A percentile compares a stretch with the other conserved stretches of the same genome.
Evolutionary conservation across 73 alveolate genomes (phyloP).

Genomic region (Paramecium tetraurelia): DNA sequence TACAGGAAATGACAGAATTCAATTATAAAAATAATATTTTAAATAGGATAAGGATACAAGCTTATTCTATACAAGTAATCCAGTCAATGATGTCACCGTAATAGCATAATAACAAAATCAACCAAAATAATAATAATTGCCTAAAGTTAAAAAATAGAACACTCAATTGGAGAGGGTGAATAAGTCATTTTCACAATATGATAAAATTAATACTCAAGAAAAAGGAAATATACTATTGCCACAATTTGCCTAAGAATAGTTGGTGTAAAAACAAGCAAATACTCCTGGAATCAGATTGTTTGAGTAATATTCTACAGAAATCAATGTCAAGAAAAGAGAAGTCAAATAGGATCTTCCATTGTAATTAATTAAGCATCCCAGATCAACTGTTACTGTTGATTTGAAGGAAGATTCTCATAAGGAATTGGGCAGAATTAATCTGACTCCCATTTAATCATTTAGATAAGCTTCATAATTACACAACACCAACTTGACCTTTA

Average conservation of each 20-base stretch:
- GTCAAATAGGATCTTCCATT: not conserved
- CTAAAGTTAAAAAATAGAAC: not conserved
- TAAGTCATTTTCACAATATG: not conserved
- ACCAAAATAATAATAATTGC: not conserved
- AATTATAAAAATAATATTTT: not conserved
- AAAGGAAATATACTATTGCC: not conserved
- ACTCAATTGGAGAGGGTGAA: not conserved
- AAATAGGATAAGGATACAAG: not conserved
- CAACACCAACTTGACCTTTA: not conserved
- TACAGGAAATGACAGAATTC: not conserved
- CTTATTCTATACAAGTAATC: constrained; percentile 24
- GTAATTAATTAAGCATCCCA: not conserved
- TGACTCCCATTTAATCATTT: not conserved
- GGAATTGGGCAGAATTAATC: not conserved
- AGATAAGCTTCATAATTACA: constrained; percentile 12
- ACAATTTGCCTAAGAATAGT: not conserved
- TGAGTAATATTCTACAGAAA: not conserved
- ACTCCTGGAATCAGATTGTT: not conserved
- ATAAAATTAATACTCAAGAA: not conserved
- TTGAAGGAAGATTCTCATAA: not conserved
- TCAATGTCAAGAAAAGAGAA: not conserved
- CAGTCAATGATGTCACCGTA: not conserved
- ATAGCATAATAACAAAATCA: not conserved
- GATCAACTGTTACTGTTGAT: not conserved
- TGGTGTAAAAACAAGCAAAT: not conserved